Conservation (phyloP, 345 rosid species). For the Populus pruinosa region DNA sequence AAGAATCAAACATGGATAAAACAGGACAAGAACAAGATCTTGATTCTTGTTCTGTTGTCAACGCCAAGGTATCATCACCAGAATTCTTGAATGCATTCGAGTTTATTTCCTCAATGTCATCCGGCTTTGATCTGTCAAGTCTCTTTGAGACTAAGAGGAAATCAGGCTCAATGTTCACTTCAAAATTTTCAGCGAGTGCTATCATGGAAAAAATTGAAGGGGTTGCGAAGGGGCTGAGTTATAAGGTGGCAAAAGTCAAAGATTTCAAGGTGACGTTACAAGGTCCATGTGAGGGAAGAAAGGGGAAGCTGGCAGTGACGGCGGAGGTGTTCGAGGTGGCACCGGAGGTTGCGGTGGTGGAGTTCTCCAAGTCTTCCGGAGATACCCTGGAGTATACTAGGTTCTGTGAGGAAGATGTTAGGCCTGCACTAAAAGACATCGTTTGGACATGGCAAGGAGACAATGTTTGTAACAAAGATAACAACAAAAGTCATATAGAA, state of each 20-base stretch:
- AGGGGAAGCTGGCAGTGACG: conserved; percentile 27
- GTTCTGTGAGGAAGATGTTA: conserved; percentile 27
- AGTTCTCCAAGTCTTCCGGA: conserved; percentile 44
- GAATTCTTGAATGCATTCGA: conserved; percentile 34
- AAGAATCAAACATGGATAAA: conserved; percentile 2
- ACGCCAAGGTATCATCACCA: conserved; percentile 13
- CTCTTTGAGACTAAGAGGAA: conserved; percentile 22
- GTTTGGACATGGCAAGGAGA: conserved; percentile 97
- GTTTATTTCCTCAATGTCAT: conserved; percentile 34
- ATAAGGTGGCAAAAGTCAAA: conserved; percentile 11
- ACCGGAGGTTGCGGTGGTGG: conserved; percentile 32
- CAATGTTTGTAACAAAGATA: conserved; percentile 15
- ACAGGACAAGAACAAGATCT: conserved; percentile 3
- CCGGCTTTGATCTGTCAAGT: conserved; percentile 29
- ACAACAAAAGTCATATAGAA: background rate
- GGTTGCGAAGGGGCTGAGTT: conserved; percentile 21
- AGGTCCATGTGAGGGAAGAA: conserved; percentile 23
- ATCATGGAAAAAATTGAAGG: conserved; percentile 25
- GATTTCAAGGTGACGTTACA: conserved; percentile 22
- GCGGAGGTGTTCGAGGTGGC: conserved; percentile 40
- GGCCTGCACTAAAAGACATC: conserved; percentile 40
- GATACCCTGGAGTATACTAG: conserved; percentile 30
- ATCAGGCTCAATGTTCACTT: conserved; percentile 26
- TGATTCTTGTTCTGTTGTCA: background rate
- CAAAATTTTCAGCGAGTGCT: conserved; percentile 14